Evolutionary conservation across 768 basidiomycete species (phyloP).

Genomic region (Rhizopogon vulgaris): DNA sequence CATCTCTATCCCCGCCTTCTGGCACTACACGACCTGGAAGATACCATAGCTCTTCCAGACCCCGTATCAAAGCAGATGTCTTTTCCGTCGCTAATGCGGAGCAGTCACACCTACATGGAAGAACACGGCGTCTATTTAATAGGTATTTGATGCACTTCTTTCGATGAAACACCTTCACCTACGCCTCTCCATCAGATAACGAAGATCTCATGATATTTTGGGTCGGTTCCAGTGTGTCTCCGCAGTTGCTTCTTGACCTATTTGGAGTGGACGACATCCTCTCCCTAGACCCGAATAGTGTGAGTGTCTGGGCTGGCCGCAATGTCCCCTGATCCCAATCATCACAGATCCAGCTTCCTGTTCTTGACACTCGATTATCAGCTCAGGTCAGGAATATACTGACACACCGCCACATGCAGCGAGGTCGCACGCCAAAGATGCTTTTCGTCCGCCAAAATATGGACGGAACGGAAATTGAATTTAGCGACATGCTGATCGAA

Average conservation of each 20-base stretch:
- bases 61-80: slow-evolving; percentile 48
- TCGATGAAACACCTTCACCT: not conserved
- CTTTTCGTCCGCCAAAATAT: slow-evolving; percentile 85
- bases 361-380: slow-evolving; percentile 69
- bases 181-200: slow-evolving; percentile 53
- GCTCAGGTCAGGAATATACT: slow-evolving; percentile 83
- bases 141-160: slow-evolving; percentile 41
- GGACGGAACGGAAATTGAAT: slow-evolving; percentile 91
- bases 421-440: slow-evolving; percentile 53
- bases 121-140: slow-evolving; percentile 88
- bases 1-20: slow-evolving; percentile 85
- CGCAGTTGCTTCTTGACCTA: slow-evolving; percentile 75
- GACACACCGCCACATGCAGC: slow-evolving; percentile 51
- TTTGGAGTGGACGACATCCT: slow-evolving; percentile 80
- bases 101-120: slow-evolving; percentile 84
- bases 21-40: slow-evolving; percentile 80
- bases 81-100: slow-evolving; percentile 75
- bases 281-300: slow-evolving; percentile 62
- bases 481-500: slow-evolving; percentile 95
- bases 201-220: slow-evolving; percentile 85
- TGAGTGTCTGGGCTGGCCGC: slow-evolving; percentile 26
- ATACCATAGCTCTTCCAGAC: slow-evolving; percentile 64
- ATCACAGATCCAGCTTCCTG: slow-evolving; percentile 61
- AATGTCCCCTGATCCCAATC: not conserved
- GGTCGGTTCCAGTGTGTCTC: slow-evolving; percentile 80